Evolutionary conservation across 2,329 filamentous ascomycete species (phyloP).

Genomic region (Trichophyton verrucosum): DNA sequence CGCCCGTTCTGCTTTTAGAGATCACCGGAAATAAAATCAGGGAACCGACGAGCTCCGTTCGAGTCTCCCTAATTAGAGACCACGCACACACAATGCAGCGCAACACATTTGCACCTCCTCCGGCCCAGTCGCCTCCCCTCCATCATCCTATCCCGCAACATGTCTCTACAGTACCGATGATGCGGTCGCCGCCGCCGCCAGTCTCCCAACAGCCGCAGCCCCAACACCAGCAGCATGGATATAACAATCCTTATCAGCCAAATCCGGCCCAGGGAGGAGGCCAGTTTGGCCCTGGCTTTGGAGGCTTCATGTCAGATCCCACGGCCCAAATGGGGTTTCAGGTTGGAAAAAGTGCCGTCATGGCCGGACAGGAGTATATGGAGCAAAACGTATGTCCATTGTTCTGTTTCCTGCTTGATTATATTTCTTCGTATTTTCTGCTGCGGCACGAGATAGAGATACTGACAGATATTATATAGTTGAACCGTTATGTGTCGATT

Average conservation of each 20-base stretch:
- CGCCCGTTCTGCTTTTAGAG: neutral
- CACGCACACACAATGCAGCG: conserved; percentile 57
- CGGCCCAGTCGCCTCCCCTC: conserved; percentile 71
- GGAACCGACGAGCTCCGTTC: neutral
- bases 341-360: conserved; percentile 82
- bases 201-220: conserved; percentile 53
- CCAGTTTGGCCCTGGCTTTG: conserved; percentile 51
- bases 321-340: conserved; percentile 91
- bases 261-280: conserved; percentile 30
- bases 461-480: conserved; percentile 31
- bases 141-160: conserved; percentile 97
- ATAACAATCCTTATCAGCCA: conserved; percentile 40
- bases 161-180: conserved; percentile 92
- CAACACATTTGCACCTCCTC: conserved; percentile 62
- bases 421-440: neutral
- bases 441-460: neutral
- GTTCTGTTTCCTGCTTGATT: neutral
- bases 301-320: conserved; percentile 90
- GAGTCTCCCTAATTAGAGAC: neutral
- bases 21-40: too few relatives aligned
- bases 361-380: conserved; percentile 83
- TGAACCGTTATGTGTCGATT: conserved; percentile 79
- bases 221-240: conserved; percentile 16
- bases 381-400: conserved; percentile 71
- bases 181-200: conserved; percentile 80